A percentile compares a stretch with the other conserved stretches of the same genome.
These are phyloP conservation scores for Phytophthora sansomeana DNA, from an alignment of 352 stramenopile genomes.

Conservation along the genomic window DNA sequence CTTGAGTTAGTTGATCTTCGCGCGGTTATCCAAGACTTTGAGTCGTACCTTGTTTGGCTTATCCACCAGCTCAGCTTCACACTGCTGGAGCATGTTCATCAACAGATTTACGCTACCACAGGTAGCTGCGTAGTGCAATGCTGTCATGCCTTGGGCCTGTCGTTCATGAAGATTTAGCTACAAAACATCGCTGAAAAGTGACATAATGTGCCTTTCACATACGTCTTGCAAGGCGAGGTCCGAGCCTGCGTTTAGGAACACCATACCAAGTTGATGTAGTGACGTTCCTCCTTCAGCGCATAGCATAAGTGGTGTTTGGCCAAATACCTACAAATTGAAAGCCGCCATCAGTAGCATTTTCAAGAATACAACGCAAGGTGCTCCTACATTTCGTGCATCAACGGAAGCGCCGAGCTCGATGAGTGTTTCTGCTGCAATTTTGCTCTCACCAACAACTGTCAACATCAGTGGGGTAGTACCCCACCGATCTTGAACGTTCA, in stretches of 20 bases:
- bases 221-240: constrained; percentile 73
- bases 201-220: background rate
- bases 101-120: constrained; percentile 68
- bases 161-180: background rate
- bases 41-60: constrained; percentile 65
- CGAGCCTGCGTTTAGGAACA: constrained; percentile 74
- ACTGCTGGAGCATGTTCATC: constrained; percentile 70
- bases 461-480: constrained; percentile 84
- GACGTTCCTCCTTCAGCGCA: constrained; percentile 65
- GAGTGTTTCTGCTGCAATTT: constrained; percentile 57
- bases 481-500: constrained; percentile 82
- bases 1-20: background rate
- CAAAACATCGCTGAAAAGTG: too few species aligned
- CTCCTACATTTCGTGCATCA: constrained; percentile 70
- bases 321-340: constrained; percentile 58
- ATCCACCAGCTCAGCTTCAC: constrained; percentile 58
- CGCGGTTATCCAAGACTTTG: background rate
- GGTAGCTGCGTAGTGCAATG: constrained; percentile 69
- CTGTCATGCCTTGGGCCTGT: constrained; percentile 77
- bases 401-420: constrained; percentile 80
- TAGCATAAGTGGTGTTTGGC: constrained; percentile 76
- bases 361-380: background rate
- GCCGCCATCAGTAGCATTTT: background rate
- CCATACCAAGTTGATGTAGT: constrained; percentile 77
- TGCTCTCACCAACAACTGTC: constrained; percentile 76